Evolutionary conservation across 2,329 filamentous ascomycete species (phyloP).

Genomic region (Sclerotinia borealis): DNA sequence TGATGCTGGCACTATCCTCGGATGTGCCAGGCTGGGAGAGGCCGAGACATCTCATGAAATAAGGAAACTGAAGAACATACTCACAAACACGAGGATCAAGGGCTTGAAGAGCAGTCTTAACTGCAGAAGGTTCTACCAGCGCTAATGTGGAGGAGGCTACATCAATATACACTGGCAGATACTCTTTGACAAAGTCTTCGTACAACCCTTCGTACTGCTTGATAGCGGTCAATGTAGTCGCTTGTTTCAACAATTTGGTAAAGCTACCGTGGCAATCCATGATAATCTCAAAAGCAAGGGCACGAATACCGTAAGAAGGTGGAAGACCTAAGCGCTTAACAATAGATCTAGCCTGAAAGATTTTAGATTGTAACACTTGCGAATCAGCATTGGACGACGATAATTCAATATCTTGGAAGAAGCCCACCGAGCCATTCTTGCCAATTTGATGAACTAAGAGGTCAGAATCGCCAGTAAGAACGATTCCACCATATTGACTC

Average conservation of each 20-base stretch:
- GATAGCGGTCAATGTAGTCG: constrained; percentile 20
- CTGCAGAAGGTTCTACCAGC: background rate
- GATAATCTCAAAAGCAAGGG: constrained; percentile 32
- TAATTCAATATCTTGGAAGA: constrained; percentile 56
- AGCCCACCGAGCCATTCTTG: constrained; percentile 52
- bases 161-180: constrained; percentile 13
- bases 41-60: constrained; percentile 20
- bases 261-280: constrained; percentile 26
- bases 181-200: constrained; percentile 25
- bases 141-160: background rate
- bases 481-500: constrained; percentile 44
- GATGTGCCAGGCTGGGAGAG: constrained; percentile 10
- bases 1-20: constrained; percentile 8
- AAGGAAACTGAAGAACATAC: constrained; percentile 39
- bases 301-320: constrained; percentile 34
- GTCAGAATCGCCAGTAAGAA: constrained; percentile 84
- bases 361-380: constrained; percentile 21
- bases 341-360: constrained; percentile 40
- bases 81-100: constrained; percentile 48
- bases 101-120: constrained; percentile 13
- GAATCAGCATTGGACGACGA: constrained; percentile 8
- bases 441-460: constrained; percentile 70
- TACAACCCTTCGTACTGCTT: constrained; percentile 17
- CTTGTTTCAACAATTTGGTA: constrained; percentile 22
- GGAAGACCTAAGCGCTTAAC: constrained; percentile 40